A percentile compares a stretch with the other conserved stretches of the same genome.
phyloP scores from a whole-genome alignment of 768 basidiomycete species.

The Pleurotus sapidus region DNA sequence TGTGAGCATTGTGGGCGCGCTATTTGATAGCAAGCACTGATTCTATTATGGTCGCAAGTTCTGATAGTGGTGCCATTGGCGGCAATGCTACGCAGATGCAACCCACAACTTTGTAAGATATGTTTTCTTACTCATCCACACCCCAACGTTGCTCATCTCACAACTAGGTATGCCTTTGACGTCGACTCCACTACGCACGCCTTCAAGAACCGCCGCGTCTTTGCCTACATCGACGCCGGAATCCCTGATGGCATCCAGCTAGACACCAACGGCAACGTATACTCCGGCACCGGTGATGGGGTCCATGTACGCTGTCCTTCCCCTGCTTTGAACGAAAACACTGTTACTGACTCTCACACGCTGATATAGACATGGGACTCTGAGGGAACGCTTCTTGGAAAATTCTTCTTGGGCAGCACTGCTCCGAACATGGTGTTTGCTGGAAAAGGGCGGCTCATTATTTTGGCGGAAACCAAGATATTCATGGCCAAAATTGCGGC shows the following conservation, averaged over 20 bases:
- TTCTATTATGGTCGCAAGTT: conserved; percentile 49
- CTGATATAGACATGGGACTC: conserved; percentile 45
- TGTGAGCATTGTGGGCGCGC: conserved; percentile 31
- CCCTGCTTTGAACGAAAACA: background rate
- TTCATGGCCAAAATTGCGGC: conserved; percentile 45
- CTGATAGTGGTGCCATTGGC: conserved; percentile 38
- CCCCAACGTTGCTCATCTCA: background rate
- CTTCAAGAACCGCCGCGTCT: conserved; percentile 60
- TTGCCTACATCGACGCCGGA: conserved; percentile 65
- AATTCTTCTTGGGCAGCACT: conserved; percentile 50
- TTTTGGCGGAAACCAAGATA: conserved; percentile 45
- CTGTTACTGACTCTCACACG: background rate
- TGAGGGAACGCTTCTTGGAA: conserved; percentile 56
- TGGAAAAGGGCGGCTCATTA: conserved; percentile 36
- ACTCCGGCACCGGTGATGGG: conserved; percentile 64
- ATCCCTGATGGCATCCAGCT: conserved; percentile 67
- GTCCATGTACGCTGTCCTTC: conserved; percentile 41
- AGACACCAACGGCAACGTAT: conserved; percentile 63
- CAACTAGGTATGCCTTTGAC: conserved; percentile 61
- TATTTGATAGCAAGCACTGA: background rate
- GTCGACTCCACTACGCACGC: conserved; percentile 52
- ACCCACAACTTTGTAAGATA: conserved; percentile 64
- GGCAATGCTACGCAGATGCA: conserved; percentile 43
- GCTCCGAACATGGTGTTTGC: conserved; percentile 50
- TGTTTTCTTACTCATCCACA: background rate